phyloP scores from a whole-genome alignment of 192 early-diverging fungal species.

The Coemansia sp. region DNA sequence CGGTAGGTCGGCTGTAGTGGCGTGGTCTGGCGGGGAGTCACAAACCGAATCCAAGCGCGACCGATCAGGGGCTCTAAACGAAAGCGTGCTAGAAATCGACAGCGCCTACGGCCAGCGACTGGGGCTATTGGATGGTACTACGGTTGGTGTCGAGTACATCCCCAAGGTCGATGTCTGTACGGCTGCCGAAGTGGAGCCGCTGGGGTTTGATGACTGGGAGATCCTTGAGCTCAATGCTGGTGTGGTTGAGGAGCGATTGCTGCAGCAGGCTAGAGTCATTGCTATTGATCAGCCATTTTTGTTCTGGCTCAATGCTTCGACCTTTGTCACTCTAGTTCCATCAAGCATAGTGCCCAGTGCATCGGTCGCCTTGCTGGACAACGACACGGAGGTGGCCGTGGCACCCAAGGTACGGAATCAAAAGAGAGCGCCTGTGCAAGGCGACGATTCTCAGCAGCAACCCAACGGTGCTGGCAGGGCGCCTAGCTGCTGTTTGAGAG shows the following conservation, averaged over 20 bases:
- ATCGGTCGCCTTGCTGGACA: conserved; percentile 54
- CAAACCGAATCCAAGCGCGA: conserved; percentile 13
- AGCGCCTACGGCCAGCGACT: conserved; percentile 61
- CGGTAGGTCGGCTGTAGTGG: no score
- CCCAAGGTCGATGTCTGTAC: conserved; percentile 54
- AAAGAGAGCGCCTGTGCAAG: no score
- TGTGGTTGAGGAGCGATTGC: conserved; percentile 64
- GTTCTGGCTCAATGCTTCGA: conserved; percentile 70
- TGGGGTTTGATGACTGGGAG: conserved; percentile 75
- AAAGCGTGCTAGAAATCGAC: conserved; percentile 64
- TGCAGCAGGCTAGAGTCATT: conserved; percentile 67
- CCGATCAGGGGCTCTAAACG: conserved; percentile 2
- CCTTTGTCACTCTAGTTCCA: conserved; percentile 57
- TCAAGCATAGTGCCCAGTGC: conserved; percentile 41
- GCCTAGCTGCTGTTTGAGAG: conserved; percentile 18
- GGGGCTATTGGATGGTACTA: conserved; percentile 58
- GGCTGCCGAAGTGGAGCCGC: conserved; percentile 65
- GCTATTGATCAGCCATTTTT: conserved; percentile 63
- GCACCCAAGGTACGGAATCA: conserved; percentile 69
- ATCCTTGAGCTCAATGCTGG: conserved; percentile 75
- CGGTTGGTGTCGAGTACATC: conserved; percentile 61
- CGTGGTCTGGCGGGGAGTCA: conserved; percentile 42
- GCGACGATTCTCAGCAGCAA: conserved; percentile 7
- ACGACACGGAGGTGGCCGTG: conserved; percentile 68
- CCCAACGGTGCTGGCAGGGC: background rate